These are phyloP conservation scores for Syncephalastrum monosporum DNA, from an alignment of 371 early-diverging fungal species.

Conservation along the genomic window DNA sequence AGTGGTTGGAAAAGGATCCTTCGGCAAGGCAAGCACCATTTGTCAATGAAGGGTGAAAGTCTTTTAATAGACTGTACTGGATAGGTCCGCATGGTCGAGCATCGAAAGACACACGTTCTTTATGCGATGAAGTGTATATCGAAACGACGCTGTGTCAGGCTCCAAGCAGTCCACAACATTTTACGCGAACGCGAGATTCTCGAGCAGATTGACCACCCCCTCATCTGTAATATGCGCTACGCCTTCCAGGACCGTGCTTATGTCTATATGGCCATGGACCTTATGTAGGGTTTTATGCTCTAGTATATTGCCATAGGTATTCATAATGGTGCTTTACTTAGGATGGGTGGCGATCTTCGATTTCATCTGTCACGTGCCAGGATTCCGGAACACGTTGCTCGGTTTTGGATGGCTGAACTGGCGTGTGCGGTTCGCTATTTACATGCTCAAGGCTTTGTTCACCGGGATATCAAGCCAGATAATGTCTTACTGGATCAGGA, in stretches of 20 bases:
- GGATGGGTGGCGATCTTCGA: constrained; percentile 80
- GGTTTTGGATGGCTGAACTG: constrained; percentile 73
- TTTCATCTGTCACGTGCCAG: constrained; percentile 63
- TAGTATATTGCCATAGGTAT: background rate
- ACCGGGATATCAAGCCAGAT: constrained; percentile 78
- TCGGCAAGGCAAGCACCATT: constrained; percentile 59
- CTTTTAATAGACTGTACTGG: background rate
- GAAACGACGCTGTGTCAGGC: constrained; percentile 66
- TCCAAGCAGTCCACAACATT: constrained; percentile 66
- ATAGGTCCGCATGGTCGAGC: constrained; percentile 69
- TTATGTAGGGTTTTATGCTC: constrained; percentile 49
- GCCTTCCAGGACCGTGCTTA: constrained; percentile 76
- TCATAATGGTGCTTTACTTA: constrained; percentile 16
- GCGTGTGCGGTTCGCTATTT: constrained; percentile 68
- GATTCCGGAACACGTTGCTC: constrained; percentile 61
- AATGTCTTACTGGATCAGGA: constrained; percentile 70
- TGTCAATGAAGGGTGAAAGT: background rate
- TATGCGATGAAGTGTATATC: constrained; percentile 80
- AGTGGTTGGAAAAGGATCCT: constrained; percentile 63
- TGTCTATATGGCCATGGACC: constrained; percentile 80
- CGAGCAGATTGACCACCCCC: constrained; percentile 69
- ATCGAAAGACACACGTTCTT: constrained; percentile 46
- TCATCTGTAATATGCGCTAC: constrained; percentile 74
- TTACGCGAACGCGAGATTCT: constrained; percentile 73
- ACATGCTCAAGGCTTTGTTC: constrained; percentile 70